Evolutionary conservation across 2,329 filamentous ascomycete species (phyloP).

Genomic region (Xylariomycetidae sp.): DNA sequence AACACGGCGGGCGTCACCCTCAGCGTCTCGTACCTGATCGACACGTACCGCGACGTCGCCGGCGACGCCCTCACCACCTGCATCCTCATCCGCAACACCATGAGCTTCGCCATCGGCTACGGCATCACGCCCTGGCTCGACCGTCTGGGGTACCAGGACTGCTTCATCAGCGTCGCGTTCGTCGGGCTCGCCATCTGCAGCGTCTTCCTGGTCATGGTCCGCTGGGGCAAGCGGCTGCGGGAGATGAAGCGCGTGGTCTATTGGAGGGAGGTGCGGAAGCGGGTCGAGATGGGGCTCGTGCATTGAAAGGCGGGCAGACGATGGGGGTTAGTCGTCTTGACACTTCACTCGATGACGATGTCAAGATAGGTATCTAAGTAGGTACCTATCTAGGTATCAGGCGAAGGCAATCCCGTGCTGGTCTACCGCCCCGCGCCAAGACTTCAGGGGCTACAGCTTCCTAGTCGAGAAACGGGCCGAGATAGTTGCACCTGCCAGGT

Average conservation of each 20-base stretch:
- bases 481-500: too few species aligned
- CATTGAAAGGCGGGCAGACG: too few species aligned
- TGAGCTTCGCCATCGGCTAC: constrained; percentile 35
- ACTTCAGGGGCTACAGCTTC: too few species aligned
- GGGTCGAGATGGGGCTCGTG: constrained; percentile 24
- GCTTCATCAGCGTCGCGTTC: constrained; percentile 34
- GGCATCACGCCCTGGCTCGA: constrained; percentile 42
- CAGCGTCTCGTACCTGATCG: constrained; percentile 35
- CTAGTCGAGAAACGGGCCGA: too few species aligned
- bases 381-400: too few species aligned
- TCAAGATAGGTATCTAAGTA: too few species aligned
- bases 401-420: too few species aligned
- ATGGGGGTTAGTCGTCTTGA: too few species aligned
- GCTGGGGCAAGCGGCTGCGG: constrained; percentile 25
- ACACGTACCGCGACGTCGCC: constrained; percentile 35
- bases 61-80: constrained; percentile 35
- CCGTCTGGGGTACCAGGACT: constrained; percentile 38
- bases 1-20: constrained; percentile 32
- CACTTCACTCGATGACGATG: too few species aligned
- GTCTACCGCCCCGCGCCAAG: too few species aligned
- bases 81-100: constrained; percentile 36
- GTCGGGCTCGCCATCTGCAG: constrained; percentile 25
- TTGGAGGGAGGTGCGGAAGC: constrained; percentile 24
- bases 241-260: constrained; percentile 23
- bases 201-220: constrained; percentile 26